These are phyloP conservation scores for Melastoma malabathricum DNA, from an alignment of 345 rosid genomes.

Conservation along the genomic window DNA sequence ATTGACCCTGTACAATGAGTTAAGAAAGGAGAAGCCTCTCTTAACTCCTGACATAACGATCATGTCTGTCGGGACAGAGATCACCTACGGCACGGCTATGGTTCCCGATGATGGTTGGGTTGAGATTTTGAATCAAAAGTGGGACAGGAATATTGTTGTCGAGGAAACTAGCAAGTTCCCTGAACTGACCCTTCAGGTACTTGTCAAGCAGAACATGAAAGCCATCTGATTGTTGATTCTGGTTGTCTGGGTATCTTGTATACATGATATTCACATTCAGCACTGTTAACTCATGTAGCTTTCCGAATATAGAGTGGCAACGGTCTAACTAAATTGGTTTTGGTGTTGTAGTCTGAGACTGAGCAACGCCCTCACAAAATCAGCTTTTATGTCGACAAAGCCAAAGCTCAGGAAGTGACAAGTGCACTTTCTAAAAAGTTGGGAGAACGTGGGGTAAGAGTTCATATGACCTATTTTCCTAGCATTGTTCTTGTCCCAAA, in stretches of 20 bases:
- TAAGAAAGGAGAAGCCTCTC: slow-evolving; percentile 82
- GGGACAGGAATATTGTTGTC: slow-evolving; percentile 59
- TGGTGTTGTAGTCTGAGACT: slow-evolving; percentile 54
- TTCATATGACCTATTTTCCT: slow-evolving; percentile 2
- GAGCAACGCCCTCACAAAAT: slow-evolving; percentile 87
- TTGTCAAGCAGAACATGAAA: neutral
- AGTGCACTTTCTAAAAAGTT: slow-evolving; percentile 48
- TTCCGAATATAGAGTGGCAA: no score
- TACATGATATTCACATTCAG: neutral
- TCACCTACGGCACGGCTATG: slow-evolving; percentile 78
- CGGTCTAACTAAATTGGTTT: slow-evolving; percentile 3
- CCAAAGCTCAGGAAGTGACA: slow-evolving; percentile 56
- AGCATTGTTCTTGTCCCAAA: neutral
- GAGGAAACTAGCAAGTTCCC: slow-evolving; percentile 74
- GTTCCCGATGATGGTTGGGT: slow-evolving; percentile 91
- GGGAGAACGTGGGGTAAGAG: slow-evolving; percentile 53
- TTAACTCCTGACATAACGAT: slow-evolving; percentile 88
- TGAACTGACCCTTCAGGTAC: slow-evolving; percentile 88
- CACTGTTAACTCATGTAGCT: neutral
- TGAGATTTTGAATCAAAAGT: slow-evolving; percentile 61
- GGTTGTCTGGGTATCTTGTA: neutral
- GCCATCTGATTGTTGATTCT: slow-evolving; percentile 1
- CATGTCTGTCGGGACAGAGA: slow-evolving; percentile 98
- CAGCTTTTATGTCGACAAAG: slow-evolving; percentile 78
- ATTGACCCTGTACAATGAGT: slow-evolving; percentile 55